Percentiles rank a stretch among this genome's conserved stretches.
Evolutionary conservation across 2,329 filamentous ascomycete species (phyloP).

Genomic region (Parastagonospora nodorum): DNA sequence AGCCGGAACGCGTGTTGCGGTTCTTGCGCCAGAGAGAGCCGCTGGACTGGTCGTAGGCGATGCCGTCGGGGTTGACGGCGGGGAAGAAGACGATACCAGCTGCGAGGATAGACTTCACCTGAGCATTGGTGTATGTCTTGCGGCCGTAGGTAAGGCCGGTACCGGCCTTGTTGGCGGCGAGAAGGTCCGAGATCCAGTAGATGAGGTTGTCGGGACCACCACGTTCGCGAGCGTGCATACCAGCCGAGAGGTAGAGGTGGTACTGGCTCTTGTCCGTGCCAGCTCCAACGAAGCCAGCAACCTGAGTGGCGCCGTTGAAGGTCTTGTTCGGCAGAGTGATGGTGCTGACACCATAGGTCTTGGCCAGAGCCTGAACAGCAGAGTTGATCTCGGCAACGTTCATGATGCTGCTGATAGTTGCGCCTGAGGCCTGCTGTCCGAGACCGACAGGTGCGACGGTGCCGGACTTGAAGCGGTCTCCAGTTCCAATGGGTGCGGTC

Average conservation of each 20-base stretch:
- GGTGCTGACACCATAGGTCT: conserved; percentile 48
- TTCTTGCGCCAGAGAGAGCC: conserved; percentile 46
- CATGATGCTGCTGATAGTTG: conserved; percentile 52
- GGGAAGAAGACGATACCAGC: conserved; percentile 60
- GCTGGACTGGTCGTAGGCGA: conserved; percentile 41
- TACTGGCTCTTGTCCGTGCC: conserved; percentile 51
- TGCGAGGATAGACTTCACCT: conserved; percentile 58
- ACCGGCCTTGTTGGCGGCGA: conserved; percentile 57
- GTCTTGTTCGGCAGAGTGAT: conserved; percentile 54
- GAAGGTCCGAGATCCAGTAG: conserved; percentile 63
- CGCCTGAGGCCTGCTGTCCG: conserved; percentile 44
- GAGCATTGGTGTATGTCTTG: conserved; percentile 56
- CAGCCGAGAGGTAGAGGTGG: conserved; percentile 58
- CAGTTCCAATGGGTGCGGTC: conserved; percentile 40
- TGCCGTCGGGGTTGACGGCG: conserved; percentile 44
- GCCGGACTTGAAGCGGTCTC: conserved; percentile 51
- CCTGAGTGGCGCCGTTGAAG: conserved; percentile 49
- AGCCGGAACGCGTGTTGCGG: conserved; percentile 48
- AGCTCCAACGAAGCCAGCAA: conserved; percentile 53
- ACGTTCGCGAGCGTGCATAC: conserved; percentile 63
- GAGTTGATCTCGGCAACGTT: conserved; percentile 54
- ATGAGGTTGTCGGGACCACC: conserved; percentile 62
- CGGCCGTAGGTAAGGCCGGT: conserved; percentile 59
- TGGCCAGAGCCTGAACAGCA: conserved; percentile 51
- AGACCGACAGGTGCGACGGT: conserved; percentile 50